Evolutionary conservation across 257 asterid species (phyloP), one percentile per base, ranked within the genome.

Genomic region (Misopates orontium): DNA sequence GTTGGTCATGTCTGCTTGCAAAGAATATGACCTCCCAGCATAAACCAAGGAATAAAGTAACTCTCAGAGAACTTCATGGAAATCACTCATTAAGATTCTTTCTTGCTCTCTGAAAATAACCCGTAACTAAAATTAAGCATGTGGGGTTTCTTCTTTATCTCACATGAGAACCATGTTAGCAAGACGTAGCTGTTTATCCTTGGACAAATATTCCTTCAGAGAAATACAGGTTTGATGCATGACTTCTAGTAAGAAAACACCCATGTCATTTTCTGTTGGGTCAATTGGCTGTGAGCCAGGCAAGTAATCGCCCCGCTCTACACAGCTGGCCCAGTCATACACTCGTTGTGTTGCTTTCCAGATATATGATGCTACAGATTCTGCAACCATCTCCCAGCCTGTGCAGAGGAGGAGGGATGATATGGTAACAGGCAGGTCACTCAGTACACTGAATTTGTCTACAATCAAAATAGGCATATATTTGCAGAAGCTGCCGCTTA

Each of bases 401-500:
- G 72, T 59, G 67, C 79, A 74, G 41, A 8, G 60, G 12, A 91
- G 81, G 60, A 94, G 87, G 66, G 93, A 77, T 17, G 89, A 52
- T 32, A 94, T 87, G 13, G 99, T 88, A 53, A 68, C 60, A 0
- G 97, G 95, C 59, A 94, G 83, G 68, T 90, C 97, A 15, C 81
- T 80, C 82, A 94, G 64, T 48, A 94, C 97, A 10, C 78, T 76
- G 31, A 23, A 42, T 51, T 67, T 73, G 67, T 94, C 89, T 15
- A 78, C 81, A 40, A 73, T 56, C 73, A 94, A 72, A 73, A 90
- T 0, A 0, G 96, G 92, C 96, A 84, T 94, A 47, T 87, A 88
- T 66, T 81, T 86, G 66, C 93, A 88, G 76, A 77, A 64, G 80
- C 84, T 83, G 56, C 99, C 99, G 18, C 91, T 72, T 79, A 94